Conservation (phyloP, 176 grass and related monocot genomes). For the Coix lacrymajobi region DNA sequence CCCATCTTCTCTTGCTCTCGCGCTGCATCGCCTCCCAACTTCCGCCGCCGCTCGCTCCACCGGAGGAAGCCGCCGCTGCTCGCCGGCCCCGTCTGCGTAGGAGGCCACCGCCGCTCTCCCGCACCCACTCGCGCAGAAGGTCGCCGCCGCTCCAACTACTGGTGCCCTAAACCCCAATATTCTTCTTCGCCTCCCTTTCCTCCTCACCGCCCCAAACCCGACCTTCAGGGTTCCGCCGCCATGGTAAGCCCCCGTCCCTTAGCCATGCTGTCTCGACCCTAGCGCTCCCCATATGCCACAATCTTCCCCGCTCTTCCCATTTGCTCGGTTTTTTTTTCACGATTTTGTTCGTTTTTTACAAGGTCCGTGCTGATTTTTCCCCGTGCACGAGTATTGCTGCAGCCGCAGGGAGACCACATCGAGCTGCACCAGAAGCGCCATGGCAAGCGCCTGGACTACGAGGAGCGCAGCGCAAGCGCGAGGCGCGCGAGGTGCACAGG, state of each 20-base stretch:
- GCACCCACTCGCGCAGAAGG: not conserved
- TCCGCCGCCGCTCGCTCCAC: not conserved
- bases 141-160: not conserved
- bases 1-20: not conserved
- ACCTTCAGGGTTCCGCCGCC: conserved; percentile 22
- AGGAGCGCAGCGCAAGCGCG: conserved; percentile 77
- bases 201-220: not conserved
- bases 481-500: conserved; percentile 70
- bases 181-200: not conserved
- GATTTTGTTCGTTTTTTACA: not conserved
- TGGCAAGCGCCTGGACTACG: conserved; percentile 59
- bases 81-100: not conserved
- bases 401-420: conserved; percentile 90
- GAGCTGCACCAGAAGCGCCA: conserved; percentile 90
- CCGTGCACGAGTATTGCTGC: conserved; percentile 22
- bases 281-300: not conserved
- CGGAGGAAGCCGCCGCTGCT: no score
- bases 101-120: not conserved
- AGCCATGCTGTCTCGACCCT: not conserved
- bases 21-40: not conserved
- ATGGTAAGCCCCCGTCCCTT: conserved; percentile 13
- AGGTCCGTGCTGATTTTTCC: not conserved
- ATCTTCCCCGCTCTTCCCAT: not conserved
- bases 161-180: not conserved
- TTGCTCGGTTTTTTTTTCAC: not conserved